A percentile compares a stretch with the other conserved stretches of the same genome.
Conservation (phyloP, 2,329 filamentous ascomycete genomes). For the Zymoseptoria passerinii region DNA sequence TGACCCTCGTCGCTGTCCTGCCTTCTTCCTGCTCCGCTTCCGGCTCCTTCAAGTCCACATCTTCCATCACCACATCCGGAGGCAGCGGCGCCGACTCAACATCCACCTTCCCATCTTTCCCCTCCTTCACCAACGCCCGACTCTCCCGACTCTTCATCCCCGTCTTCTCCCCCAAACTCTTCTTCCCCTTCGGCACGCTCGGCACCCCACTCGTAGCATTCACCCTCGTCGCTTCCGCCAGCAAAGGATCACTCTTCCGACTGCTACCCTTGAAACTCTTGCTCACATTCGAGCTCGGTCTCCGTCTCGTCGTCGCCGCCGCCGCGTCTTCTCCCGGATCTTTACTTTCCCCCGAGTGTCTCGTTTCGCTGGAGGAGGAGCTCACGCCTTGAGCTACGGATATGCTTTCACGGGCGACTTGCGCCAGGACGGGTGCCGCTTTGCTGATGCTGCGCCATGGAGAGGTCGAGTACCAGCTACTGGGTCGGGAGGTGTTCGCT, state of each 20-base stretch:
- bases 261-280: slow-evolving; percentile 34
- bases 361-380: slow-evolving; percentile 11
- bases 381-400: slow-evolving; percentile 37
- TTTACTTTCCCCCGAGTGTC: neutral
- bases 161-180: slow-evolving; percentile 17
- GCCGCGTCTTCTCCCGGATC: slow-evolving; percentile 7
- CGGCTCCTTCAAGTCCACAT: slow-evolving; percentile 15
- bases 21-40: slow-evolving; percentile 14
- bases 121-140: slow-evolving; percentile 7
- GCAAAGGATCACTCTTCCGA: slow-evolving; percentile 38
- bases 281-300: slow-evolving; percentile 29
- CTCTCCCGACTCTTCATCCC: slow-evolving; percentile 13
- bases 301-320: slow-evolving; percentile 24
- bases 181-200: slow-evolving; percentile 23
- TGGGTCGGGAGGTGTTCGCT: neutral
- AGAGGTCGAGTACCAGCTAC: slow-evolving; percentile 37
- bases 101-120: slow-evolving; percentile 13
- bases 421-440: slow-evolving; percentile 39
- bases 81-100: slow-evolving; percentile 37
- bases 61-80: slow-evolving; percentile 31
- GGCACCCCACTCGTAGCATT: slow-evolving; percentile 33
- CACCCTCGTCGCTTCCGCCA: slow-evolving; percentile 39
- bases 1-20: slow-evolving; percentile 15
- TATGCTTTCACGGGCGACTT: slow-evolving; percentile 40
- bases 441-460: slow-evolving; percentile 34